These are phyloP conservation scores for Daldinia loculata DNA, from an alignment of 495 filamentous ascomycete species.

Conservation along the genomic window DNA sequence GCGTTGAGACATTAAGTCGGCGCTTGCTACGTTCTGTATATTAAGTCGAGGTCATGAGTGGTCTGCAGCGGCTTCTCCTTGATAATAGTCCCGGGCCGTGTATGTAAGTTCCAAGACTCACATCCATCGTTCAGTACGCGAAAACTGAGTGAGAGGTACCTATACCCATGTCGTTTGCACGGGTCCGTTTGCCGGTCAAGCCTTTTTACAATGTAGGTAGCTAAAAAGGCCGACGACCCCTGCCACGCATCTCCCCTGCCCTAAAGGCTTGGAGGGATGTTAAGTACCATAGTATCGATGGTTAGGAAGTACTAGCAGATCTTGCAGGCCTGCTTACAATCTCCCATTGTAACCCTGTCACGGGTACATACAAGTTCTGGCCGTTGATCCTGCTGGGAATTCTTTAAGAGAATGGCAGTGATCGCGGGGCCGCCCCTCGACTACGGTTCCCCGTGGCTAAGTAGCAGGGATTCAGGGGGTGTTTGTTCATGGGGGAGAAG, in stretches of 20 bases:
- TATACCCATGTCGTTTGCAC: conserved; percentile 35
- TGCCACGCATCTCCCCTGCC: conserved; percentile 33
- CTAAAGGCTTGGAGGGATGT: conserved; percentile 26
- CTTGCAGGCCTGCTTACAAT: conserved; percentile 33
- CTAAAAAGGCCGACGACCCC: conserved; percentile 42
- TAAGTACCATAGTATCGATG: conserved; percentile 19
- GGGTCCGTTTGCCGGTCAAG: conserved; percentile 40
- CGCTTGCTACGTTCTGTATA: conserved; percentile 46
- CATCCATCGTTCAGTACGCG: conserved; percentile 24
- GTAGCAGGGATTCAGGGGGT: conserved; percentile 25
- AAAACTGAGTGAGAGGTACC: conserved; percentile 17
- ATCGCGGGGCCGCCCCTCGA: conserved; percentile 40
- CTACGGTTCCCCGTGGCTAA: conserved; percentile 23
- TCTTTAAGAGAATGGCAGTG: conserved; percentile 30
- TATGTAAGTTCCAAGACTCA: conserved; percentile 41
- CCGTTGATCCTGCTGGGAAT: conserved; percentile 36
- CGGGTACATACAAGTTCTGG: conserved; percentile 38
- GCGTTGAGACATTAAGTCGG: conserved; percentile 40
- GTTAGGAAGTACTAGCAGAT: conserved; percentile 29
- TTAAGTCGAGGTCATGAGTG: conserved; percentile 46
- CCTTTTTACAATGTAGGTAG: conserved; percentile 26
- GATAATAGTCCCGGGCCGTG: conserved; percentile 38
- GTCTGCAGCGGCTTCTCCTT: conserved; percentile 38
- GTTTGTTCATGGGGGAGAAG: conserved; percentile 26
- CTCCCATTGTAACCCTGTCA: conserved; percentile 36